Percentiles rank a stretch among this genome's conserved stretches.
phyloP scores from a whole-genome alignment of 306 rosid genomes.

The Gastrolobium bilobum region DNA sequence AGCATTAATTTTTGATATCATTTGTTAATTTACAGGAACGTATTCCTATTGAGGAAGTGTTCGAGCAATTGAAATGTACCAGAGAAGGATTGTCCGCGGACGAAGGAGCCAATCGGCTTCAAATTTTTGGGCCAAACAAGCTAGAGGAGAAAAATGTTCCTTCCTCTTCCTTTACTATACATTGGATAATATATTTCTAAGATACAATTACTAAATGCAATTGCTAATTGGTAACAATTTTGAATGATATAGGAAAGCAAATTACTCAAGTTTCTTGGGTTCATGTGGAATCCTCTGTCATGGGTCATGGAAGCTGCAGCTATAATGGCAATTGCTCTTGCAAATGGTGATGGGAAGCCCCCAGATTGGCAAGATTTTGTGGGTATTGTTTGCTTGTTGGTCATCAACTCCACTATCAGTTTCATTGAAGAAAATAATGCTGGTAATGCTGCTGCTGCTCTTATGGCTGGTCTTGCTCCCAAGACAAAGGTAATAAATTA shows the following conservation, averaged over 20 bases:
- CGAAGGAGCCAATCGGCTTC: constrained; percentile 89
- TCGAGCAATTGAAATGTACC: constrained; percentile 86
- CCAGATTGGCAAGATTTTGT: constrained; percentile 99
- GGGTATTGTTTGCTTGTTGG: constrained; percentile 80
- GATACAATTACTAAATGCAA: constrained; percentile 20
- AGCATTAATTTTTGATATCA: constrained; percentile 12
- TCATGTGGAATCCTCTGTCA: constrained; percentile 99
- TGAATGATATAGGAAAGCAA: constrained; percentile 84
- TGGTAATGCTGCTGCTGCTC: constrained; percentile 99
- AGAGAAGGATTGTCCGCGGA: constrained; percentile 74
- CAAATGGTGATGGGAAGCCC: constrained; percentile 86
- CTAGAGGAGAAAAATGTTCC: constrained; percentile 94
- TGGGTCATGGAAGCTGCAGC: constrained; percentile 99
- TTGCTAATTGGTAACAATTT: constrained; percentile 45
- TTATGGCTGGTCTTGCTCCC: constrained; percentile 99
- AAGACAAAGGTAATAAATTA: constrained; percentile 78
- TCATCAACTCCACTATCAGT: constrained; percentile 98
- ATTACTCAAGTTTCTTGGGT: constrained; percentile 92
- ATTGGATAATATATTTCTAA: background rate
- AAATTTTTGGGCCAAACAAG: constrained; percentile 96
- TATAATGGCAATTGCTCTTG: constrained; percentile 94
- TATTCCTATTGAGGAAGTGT: constrained; percentile 94
- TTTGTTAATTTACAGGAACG: constrained; percentile 72
- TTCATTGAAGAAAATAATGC: constrained; percentile 99
- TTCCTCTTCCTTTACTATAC: constrained; percentile 13